Base-by-base conservation (phyloP, 805 yeast species). In the Debaryomyces hansenii region DNA sequence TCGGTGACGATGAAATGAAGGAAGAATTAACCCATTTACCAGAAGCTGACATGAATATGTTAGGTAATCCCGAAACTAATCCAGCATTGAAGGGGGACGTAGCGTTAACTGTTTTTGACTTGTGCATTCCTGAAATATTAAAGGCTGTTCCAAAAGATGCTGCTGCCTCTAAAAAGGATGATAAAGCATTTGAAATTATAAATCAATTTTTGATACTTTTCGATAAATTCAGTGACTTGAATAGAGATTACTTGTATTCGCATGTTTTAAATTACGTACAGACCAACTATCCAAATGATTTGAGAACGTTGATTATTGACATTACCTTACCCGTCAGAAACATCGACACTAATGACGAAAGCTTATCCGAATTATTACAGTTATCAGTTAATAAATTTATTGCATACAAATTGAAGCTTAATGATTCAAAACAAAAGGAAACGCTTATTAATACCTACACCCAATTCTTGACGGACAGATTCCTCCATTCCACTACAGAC, bases 31-130 rank as follows among this genome's bases (percentile, higher is more conserved):
- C 84, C 46, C 78, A 79, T 43, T 74, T 91, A 51, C 97, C 97
- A 0, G 97, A 90, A 52, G 87, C 90, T 28, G 94, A 90, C 60
- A 76, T 89, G 72, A 84, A 83, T 57, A 83, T 89, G 76, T 73
- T 91, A 54, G 97, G 97, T 20, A 83, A 83, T 51, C 84, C 85
- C n/a, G 95, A 88, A 41, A 80, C 89, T 20, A 92, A 52, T 82
- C 83, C 72, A 82, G 92, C 72, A 67, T 83, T 58, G 83, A 84
- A 46, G 70, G 83, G 69, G 65, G 82, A 57, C 50, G 72, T 72
- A 27, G 76, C 74, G n/a, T 65, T 72, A 47, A 65, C 76, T 1
- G 59, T 71, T 5, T 72, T 65, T 57, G 66, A 67, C 58, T 50
- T 66, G 54, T 53, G 74, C 58, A 52, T 67, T 31, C 65, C 66